A percentile compares a stretch with the other conserved stretches of the same genome.
Conservation (phyloP, 2,329 filamentous ascomycete genomes). For the Trichophyton simii region DNA sequence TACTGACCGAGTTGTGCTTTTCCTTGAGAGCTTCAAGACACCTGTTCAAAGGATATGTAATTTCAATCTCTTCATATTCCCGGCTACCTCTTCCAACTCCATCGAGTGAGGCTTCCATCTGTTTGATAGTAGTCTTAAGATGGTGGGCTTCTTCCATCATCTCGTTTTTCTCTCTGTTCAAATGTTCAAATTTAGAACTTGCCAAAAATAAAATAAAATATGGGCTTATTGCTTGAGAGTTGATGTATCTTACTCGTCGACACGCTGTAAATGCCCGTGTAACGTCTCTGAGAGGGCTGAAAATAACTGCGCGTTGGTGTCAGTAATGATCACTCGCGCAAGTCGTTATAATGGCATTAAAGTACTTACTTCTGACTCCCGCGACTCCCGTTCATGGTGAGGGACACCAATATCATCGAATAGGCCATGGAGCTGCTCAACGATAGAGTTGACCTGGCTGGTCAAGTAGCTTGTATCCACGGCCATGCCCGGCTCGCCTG, state of each 20-base stretch:
- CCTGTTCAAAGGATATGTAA: constrained; percentile 70
- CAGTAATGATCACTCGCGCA: not conserved
- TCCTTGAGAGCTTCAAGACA: constrained; percentile 75
- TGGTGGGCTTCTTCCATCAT: constrained; percentile 81
- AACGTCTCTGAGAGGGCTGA: constrained; percentile 81
- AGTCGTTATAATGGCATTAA: too few relatives aligned
- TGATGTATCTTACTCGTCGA: constrained; percentile 46
- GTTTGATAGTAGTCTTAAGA: constrained; percentile 72
- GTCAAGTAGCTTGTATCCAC: constrained; percentile 91
- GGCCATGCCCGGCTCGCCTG: constrained; percentile 20
- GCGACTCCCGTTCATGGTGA: constrained; percentile 74
- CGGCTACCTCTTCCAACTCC: constrained; percentile 53
- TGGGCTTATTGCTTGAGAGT: not conserved
- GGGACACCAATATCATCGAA: constrained; percentile 98
- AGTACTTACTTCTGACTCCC: constrained; percentile 71
- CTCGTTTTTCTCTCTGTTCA: constrained; percentile 63
- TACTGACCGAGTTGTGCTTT: constrained; percentile 67
- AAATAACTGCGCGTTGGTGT: constrained; percentile 54
- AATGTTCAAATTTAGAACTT: not conserved
- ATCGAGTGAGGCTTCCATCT: constrained; percentile 86
- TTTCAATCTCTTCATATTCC: constrained; percentile 53
- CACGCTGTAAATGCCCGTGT: constrained; percentile 74
- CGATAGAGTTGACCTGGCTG: constrained; percentile 89
- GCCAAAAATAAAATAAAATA: not conserved
- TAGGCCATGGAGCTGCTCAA: constrained; percentile 80